Conservation (phyloP, 23 red algal species). For the Gracilaria domingensis region DNA sequence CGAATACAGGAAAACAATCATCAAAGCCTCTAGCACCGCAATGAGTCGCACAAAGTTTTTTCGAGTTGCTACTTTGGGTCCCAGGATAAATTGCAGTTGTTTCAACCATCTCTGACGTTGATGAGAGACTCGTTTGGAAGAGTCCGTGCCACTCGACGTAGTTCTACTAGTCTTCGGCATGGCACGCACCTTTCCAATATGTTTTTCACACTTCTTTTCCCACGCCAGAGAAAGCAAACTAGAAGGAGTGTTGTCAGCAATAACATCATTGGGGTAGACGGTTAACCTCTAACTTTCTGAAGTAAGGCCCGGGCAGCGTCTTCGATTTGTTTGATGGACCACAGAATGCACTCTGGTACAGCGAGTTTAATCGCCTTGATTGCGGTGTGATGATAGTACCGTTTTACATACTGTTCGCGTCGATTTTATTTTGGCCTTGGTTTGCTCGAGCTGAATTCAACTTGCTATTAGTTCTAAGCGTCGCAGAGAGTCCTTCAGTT, state of each 20-base stretch:
- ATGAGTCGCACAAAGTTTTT: neutral
- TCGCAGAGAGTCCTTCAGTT: neutral
- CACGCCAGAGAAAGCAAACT: neutral
- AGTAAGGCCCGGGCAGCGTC: neutral
- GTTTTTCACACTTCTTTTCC: neutral
- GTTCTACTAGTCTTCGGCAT: neutral
- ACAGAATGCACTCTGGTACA: too few species aligned
- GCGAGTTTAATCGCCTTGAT: neutral
- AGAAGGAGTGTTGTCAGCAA: neutral
- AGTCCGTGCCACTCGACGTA: neutral
- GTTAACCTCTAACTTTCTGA: neutral
- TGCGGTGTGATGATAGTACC: neutral
- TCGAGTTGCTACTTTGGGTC: slow-evolving; percentile 23
- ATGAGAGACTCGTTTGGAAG: neutral
- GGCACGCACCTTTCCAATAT: neutral
- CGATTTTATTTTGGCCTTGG: neutral
- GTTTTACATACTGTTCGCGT: neutral
- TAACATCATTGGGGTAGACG: neutral
- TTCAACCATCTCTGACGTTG: slow-evolving; percentile 14
- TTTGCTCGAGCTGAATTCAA: neutral
- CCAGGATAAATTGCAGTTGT: slow-evolving; percentile 28
- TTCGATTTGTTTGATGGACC: neutral
- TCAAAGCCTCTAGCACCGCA: neutral
- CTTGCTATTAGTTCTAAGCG: neutral
- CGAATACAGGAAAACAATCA: neutral